These are phyloP conservation scores for Hibiscus trionum DNA, from an alignment of 345 rosid species.

Conservation along the genomic window DNA sequence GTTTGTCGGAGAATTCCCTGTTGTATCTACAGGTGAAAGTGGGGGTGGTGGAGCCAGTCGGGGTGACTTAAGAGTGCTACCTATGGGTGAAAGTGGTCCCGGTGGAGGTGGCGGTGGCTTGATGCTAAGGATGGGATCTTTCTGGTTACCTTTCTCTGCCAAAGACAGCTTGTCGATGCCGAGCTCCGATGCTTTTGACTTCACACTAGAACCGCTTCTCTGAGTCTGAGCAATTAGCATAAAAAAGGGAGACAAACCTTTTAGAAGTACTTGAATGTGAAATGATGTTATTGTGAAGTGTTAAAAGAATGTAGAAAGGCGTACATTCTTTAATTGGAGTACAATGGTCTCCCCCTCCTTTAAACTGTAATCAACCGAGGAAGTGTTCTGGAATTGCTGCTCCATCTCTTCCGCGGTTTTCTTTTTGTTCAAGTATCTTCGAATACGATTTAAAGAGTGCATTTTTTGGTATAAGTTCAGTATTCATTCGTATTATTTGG, in stretches of 20 bases:
- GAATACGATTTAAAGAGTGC: neutral
- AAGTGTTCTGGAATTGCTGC: constrained; percentile 75
- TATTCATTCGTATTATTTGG: neutral
- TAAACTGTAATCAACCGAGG: constrained; percentile 77
- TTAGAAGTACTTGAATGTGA: neutral
- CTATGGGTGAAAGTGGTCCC: constrained; percentile 46
- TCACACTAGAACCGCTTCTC: constrained; percentile 36
- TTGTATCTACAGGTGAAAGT: constrained; percentile 43
- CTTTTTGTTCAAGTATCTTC: constrained; percentile 91
- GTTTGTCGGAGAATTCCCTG: constrained; percentile 31
- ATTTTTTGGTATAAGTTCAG: neutral
- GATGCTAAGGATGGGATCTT: constrained; percentile 49
- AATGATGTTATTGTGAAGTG: neutral
- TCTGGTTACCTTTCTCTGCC: constrained; percentile 49
- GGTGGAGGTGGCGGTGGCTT: constrained; percentile 87
- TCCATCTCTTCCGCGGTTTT: constrained; percentile 98
- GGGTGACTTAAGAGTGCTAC: constrained; percentile 30
- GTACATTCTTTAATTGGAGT: constrained; percentile 67
- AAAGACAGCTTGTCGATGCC: constrained; percentile 42
- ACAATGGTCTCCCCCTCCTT: constrained; percentile 91
- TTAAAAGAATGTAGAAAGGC: constrained; percentile 14
- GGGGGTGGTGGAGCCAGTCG: constrained; percentile 75
- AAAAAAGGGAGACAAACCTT: neutral
- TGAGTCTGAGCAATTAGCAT: constrained; percentile 14
- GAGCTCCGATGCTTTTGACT: constrained; percentile 52